These are phyloP conservation scores for Saccharum hybrid DNA, from an alignment of 202 grass and related monocot genomes.

Conservation along the genomic window DNA sequence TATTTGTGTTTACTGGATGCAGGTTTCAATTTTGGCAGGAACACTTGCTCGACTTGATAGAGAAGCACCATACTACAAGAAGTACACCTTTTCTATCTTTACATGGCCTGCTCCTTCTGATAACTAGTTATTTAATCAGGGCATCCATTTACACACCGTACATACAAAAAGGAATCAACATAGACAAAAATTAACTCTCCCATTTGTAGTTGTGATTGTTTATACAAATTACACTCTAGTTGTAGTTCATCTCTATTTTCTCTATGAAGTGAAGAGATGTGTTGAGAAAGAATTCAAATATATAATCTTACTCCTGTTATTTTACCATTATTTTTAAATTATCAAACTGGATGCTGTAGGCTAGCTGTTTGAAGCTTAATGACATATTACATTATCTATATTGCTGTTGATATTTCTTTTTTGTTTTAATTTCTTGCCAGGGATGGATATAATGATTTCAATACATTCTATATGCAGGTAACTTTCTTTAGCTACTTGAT, in stretches of 20 bases:
- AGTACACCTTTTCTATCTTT: constrained; percentile 57
- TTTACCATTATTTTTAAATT: constrained; percentile 5
- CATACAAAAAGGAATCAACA: background rate
- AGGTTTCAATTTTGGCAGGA: constrained; percentile 99
- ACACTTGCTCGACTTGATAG: constrained; percentile 98
- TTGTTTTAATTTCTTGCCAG: constrained; percentile 54
- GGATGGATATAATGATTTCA: constrained; percentile 99
- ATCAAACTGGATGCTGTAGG: background rate
- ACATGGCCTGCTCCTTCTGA: constrained; percentile 12
- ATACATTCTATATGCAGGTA: constrained; percentile 99
- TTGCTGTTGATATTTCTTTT: constrained; percentile 30
- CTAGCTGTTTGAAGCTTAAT: constrained; percentile 13
- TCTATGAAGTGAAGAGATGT: background rate
- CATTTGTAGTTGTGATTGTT: background rate
- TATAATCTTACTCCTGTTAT: background rate
- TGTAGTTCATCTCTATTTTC: constrained; percentile 22
- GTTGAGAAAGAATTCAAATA: background rate
- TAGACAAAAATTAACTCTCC: background rate
- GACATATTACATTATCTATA: background rate
- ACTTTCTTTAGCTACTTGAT: constrained; percentile 42
- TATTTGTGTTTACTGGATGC: constrained; percentile 43
- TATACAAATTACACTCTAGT: background rate
- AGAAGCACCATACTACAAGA: constrained; percentile 99
- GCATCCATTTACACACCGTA: background rate
- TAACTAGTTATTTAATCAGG: constrained; percentile 29